Evolutionary conservation across 306 rosid species (phyloP).

Genomic region (Sindora glabra): DNA sequence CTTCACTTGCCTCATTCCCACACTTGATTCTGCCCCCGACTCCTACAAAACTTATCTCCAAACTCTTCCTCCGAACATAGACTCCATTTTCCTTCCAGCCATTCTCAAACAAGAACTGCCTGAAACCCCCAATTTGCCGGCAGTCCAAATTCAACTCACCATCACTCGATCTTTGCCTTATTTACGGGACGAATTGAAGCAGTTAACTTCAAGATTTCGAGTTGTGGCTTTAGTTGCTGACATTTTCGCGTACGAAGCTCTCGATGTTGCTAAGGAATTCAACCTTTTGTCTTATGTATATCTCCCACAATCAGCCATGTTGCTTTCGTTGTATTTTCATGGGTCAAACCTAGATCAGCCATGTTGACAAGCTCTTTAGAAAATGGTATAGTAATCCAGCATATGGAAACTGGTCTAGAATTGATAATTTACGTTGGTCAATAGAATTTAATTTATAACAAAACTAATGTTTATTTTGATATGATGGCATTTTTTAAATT

Average conservation of each 20-base stretch:
- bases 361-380: no score
- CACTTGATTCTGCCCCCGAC: neutral
- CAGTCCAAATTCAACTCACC: neutral
- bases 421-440: no score
- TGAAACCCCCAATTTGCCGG: neutral
- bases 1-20: conserved; percentile 32
- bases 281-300: conserved; percentile 11
- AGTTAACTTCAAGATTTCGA: neutral
- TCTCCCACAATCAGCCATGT: neutral
- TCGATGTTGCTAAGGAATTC: conserved; percentile 14
- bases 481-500: no score
- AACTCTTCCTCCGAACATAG: conserved; percentile 15
- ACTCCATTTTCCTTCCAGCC: conserved; percentile 14
- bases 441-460: no score
- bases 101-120: neutral
- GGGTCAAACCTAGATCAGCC: neutral
- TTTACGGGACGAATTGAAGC: neutral
- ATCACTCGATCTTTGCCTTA: conserved; percentile 5
- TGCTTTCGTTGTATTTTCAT: neutral
- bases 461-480: no score
- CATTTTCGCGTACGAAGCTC: conserved; percentile 2
- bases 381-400: no score
- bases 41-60: conserved; percentile 2
- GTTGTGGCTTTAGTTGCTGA: conserved; percentile 13
- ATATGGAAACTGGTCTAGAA: no score